phyloP scores from a whole-genome alignment of 2,329 filamentous ascomycete genomes.

The Exophiala aquamarina region DNA sequence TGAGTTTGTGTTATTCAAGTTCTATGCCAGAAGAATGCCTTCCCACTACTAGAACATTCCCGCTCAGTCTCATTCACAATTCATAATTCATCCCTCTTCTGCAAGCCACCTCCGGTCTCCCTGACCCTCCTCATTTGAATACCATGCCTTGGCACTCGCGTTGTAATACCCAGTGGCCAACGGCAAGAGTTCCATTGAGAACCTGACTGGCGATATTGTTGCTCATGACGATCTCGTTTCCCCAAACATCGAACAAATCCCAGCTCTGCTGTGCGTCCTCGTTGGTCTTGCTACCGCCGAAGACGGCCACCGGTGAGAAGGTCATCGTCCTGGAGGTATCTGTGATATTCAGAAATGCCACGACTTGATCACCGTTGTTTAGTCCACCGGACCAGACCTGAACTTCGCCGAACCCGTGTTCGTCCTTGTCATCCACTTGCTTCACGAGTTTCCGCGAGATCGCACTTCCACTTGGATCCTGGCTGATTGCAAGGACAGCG shows the following conservation, averaged over 20 bases:
- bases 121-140: conserved; percentile 53
- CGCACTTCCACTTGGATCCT: conserved; percentile 45
- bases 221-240: conserved; percentile 48
- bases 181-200: conserved; percentile 37
- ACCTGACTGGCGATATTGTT: conserved; percentile 45
- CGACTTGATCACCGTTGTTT: conserved; percentile 46
- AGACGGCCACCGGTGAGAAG: conserved; percentile 54
- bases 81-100: conserved; percentile 21
- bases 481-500: conserved; percentile 51
- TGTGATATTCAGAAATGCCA: conserved; percentile 54
- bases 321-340: conserved; percentile 47
- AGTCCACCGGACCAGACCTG: conserved; percentile 53
- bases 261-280: conserved; percentile 44
- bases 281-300: conserved; percentile 46
- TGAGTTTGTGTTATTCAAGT: too few species aligned
- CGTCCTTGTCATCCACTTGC: conserved; percentile 41
- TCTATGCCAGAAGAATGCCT: too few species aligned
- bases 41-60: neutral
- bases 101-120: neutral
- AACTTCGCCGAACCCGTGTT: conserved; percentile 47
- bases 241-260: conserved; percentile 59
- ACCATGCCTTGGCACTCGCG: conserved; percentile 50
- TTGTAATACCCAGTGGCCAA: conserved; percentile 45
- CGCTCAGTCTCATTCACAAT: neutral
- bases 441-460: conserved; percentile 48